Conservation (phyloP, 2,329 filamentous ascomycete genomes). For the Tricladium varicosporioides region DNA sequence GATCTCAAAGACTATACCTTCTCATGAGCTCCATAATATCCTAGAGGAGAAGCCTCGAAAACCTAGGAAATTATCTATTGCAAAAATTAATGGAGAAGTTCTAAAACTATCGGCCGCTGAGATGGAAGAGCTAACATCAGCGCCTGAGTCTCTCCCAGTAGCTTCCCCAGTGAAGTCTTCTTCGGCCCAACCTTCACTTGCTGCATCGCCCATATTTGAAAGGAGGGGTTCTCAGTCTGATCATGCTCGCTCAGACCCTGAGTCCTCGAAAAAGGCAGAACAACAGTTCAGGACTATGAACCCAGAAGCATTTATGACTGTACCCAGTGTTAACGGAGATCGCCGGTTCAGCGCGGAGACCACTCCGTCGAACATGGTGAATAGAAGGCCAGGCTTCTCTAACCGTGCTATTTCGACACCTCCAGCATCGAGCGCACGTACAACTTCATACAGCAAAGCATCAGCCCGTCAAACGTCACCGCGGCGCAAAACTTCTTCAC, state of each 20-base stretch:
- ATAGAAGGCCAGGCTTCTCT: constrained; percentile 26
- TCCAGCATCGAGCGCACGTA: constrained; percentile 18
- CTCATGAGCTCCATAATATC: constrained; percentile 29
- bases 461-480: constrained; percentile 26
- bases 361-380: constrained; percentile 11
- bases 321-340: constrained; percentile 14
- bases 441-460: constrained; percentile 23
- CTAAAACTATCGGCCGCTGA: constrained; percentile 56
- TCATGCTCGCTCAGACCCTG: constrained; percentile 10
- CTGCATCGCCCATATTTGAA: constrained; percentile 26
- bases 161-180: constrained; percentile 39
- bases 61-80: constrained; percentile 23
- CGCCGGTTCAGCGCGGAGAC: constrained; percentile 18
- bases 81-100: constrained; percentile 38
- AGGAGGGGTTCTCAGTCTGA: constrained; percentile 20
- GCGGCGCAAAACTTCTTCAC: constrained; percentile 23
- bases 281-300: constrained; percentile 10
- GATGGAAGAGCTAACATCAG: constrained; percentile 56
- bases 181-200: constrained; percentile 33
- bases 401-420: constrained; percentile 29
- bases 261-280: constrained; percentile 12
- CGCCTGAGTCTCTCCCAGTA: constrained; percentile 57
- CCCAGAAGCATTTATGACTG: constrained; percentile 15
- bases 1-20: constrained; percentile 22
- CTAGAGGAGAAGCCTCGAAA: constrained; percentile 29